Evolutionary conservation across 2,329 filamentous ascomycete species (phyloP).

Genomic region (Calonectria pseudoreteaudii): DNA sequence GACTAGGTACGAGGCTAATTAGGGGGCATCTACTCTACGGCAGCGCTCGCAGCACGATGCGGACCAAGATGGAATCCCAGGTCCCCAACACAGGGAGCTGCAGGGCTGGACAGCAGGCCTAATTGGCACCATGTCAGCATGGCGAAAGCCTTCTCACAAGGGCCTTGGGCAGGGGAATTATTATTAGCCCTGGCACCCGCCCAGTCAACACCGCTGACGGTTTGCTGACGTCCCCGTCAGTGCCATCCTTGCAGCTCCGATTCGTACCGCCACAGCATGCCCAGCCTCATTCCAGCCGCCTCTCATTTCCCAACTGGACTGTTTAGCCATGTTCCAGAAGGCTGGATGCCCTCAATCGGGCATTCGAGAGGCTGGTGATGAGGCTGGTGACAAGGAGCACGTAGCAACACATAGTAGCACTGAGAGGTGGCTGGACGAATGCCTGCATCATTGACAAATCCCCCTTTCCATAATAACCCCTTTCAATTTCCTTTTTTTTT

Average conservation of each 20-base stretch:
- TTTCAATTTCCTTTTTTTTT: background rate
- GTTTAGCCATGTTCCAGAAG: background rate
- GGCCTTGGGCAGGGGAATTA: constrained; percentile 2
- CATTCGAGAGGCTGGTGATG: constrained; percentile 16
- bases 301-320: background rate
- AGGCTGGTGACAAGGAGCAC: constrained; percentile 13
- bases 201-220: background rate
- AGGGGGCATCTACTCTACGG: constrained; percentile 6
- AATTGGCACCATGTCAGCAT: constrained; percentile 6
- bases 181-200: constrained; percentile 4
- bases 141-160: background rate
- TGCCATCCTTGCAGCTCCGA: constrained; percentile 3
- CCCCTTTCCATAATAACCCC: background rate
- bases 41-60: constrained; percentile 4
- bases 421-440: constrained; percentile 16
- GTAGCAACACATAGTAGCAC: background rate
- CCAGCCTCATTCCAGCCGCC: constrained; percentile 20
- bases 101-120: constrained; percentile 12
- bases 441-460: constrained; percentile 10
- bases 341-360: background rate
- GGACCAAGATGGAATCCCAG: constrained; percentile 4
- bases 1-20: constrained; percentile 25
- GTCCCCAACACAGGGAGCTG: background rate
- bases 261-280: constrained; percentile 8
- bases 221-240: constrained; percentile 5